Evolutionary conservation across 2,329 filamentous ascomycete species (phyloP).

Genomic region (Aspergillus felis): DNA sequence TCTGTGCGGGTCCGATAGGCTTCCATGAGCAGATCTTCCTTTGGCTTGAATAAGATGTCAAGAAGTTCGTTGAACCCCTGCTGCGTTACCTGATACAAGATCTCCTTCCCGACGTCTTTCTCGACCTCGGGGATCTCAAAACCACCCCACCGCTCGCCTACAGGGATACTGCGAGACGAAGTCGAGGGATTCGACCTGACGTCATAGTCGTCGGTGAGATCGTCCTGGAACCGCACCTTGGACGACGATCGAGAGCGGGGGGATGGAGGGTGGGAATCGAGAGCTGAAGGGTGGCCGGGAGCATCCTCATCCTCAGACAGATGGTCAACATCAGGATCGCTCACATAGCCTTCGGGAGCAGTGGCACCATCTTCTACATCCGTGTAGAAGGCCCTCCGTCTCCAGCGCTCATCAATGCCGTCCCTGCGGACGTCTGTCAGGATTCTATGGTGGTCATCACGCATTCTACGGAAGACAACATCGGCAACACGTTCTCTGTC

Average conservation of each 20-base stretch:
- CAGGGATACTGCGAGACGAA: slow-evolving; percentile 65
- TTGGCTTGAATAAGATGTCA: slow-evolving; percentile 75
- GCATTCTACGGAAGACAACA: slow-evolving; percentile 36
- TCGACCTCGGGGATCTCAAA: slow-evolving; percentile 78
- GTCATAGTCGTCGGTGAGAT: slow-evolving; percentile 63
- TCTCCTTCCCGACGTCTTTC: slow-evolving; percentile 77
- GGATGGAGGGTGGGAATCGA: slow-evolving; percentile 40
- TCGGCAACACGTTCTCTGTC: slow-evolving; percentile 40
- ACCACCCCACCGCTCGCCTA: slow-evolving; percentile 68
- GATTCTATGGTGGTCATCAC: slow-evolving; percentile 34
- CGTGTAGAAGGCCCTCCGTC: slow-evolving; percentile 72
- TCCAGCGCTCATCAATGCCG: slow-evolving; percentile 67
- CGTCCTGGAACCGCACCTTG: slow-evolving; percentile 73
- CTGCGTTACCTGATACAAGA: slow-evolving; percentile 86
- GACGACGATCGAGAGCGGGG: slow-evolving; percentile 69
- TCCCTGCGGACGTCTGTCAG: slow-evolving; percentile 36
- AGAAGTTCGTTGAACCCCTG: slow-evolving; percentile 91
- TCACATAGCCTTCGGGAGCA: slow-evolving; percentile 59
- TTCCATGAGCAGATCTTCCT: slow-evolving; percentile 71
- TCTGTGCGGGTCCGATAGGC: slow-evolving; percentile 60
- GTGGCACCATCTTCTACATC: slow-evolving; percentile 76
- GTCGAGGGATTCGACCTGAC: slow-evolving; percentile 67
- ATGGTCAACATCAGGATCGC: slow-evolving; percentile 36
- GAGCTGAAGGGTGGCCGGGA: slow-evolving; percentile 23
- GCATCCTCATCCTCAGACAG: slow-evolving; percentile 56